A percentile compares a stretch with the other conserved stretches of the same genome.
Evolutionary conservation across 78 protist genomes (phyloP).

Genomic region (Dictyostelium purpureum): DNA sequence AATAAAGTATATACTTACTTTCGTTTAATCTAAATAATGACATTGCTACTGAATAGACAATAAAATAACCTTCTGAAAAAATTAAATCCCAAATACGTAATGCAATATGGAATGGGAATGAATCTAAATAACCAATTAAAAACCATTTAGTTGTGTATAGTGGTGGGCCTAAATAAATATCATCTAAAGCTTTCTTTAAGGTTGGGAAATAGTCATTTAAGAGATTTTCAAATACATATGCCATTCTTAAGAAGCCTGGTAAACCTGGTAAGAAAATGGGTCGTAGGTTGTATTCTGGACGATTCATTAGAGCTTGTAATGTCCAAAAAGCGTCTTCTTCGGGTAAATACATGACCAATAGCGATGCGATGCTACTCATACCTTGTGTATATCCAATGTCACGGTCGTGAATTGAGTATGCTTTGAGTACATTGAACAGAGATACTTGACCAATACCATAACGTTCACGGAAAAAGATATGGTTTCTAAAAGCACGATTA

Average conservation of each 20-base stretch:
- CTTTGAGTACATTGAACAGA: conserved; percentile 48
- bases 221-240: conserved; percentile 33
- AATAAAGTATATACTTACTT: background rate
- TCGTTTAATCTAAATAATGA: conserved; percentile 9
- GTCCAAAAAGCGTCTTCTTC: conserved; percentile 77
- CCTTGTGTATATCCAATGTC: conserved; percentile 70
- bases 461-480: conserved; percentile 46
- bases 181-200: conserved; percentile 3
- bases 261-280: conserved; percentile 22
- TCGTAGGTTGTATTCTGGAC: conserved; percentile 15
- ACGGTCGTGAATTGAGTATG: conserved; percentile 5
- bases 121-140: conserved; percentile 45
- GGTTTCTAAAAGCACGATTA: conserved; percentile 41
- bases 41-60: conserved; percentile 53
- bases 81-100: conserved; percentile 62
- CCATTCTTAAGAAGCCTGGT: conserved; percentile 15
- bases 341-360: conserved; percentile 52
- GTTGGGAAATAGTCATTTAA: conserved; percentile 18
- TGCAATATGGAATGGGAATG: conserved; percentile 34
- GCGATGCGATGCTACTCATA: conserved; percentile 59
- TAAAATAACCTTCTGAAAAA: conserved; percentile 35
- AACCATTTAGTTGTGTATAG: conserved; percentile 63
- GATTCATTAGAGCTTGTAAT: conserved; percentile 49
- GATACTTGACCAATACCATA: conserved; percentile 74
- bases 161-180: background rate